Percentiles rank a stretch among this genome's conserved stretches.
Conservation (phyloP, 306 rosid genomes). For the Dalbergia cochinchinensis region DNA sequence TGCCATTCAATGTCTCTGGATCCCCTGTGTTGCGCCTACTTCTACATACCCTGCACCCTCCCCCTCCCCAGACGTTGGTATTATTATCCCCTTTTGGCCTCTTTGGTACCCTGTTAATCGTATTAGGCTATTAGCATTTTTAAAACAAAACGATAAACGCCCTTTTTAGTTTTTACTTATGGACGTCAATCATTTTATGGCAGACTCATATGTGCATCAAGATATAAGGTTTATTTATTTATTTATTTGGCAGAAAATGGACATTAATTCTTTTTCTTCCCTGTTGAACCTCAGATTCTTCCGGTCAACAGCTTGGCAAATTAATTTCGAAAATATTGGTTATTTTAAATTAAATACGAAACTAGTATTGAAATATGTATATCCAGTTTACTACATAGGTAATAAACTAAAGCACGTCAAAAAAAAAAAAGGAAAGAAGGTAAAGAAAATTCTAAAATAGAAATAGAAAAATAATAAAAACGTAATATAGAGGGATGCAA, state of each 20-base stretch:
- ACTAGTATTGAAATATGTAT: not conserved
- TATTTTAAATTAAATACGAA: not conserved
- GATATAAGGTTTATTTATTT: not conserved
- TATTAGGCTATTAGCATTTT: too few relatives aligned
- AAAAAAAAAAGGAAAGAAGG: not conserved
- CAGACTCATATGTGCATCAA: not conserved
- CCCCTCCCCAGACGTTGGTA: too few relatives aligned
- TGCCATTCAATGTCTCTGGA: slow-evolving; percentile 20
- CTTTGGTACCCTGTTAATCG: too few relatives aligned
- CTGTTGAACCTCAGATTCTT: not conserved
- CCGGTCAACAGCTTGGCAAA: not conserved
- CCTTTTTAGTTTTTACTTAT: not conserved
- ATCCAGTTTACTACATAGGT: not conserved
- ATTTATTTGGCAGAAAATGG: not conserved
- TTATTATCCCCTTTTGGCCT: too few relatives aligned
- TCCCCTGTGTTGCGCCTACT: slow-evolving; percentile 34
- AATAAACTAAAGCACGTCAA: not conserved
- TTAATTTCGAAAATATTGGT: not conserved
- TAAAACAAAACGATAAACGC: too few relatives aligned
- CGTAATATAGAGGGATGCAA: not conserved
- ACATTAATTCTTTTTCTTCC: not conserved
- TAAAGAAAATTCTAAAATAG: not conserved
- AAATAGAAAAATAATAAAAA: not conserved
- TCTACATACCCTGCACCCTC: slow-evolving; percentile 6
- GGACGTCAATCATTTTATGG: not conserved